Evolutionary conservation across 495 filamentous ascomycete species (phyloP).

Genomic region (Opeltia flavorubescens): DNA sequence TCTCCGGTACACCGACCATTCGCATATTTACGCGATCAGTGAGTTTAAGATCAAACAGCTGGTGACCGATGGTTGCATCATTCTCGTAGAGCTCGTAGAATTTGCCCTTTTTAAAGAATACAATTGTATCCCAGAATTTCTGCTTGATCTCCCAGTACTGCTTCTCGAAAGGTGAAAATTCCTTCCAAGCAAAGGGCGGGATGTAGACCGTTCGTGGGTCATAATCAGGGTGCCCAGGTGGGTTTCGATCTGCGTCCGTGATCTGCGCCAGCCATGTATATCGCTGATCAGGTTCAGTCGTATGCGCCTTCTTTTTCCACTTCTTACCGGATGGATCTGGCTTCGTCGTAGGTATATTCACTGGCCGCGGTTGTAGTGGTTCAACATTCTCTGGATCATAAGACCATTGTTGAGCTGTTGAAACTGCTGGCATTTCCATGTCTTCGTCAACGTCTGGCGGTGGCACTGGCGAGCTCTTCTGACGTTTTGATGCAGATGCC

Average conservation of each 20-base stretch:
- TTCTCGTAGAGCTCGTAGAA: constrained; percentile 99
- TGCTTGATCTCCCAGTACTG: constrained; percentile 99
- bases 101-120: constrained; percentile 99
- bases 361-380: constrained; percentile 38
- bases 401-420: constrained; percentile 73
- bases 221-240: constrained; percentile 71
- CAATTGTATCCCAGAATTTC: constrained; percentile 92
- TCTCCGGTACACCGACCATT: constrained; percentile 90
- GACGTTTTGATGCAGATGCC: constrained; percentile 30
- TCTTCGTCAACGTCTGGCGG: constrained; percentile 34
- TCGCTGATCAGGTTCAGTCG: constrained; percentile 63
- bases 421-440: constrained; percentile 44
- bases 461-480: constrained; percentile 41
- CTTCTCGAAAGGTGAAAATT: constrained; percentile 89
- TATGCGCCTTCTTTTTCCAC: constrained; percentile 61
- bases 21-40: constrained; percentile 99
- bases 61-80: constrained; percentile 92
- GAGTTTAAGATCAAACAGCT: constrained; percentile 93
- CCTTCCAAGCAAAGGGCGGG: constrained; percentile 56
- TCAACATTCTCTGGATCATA: constrained; percentile 67
- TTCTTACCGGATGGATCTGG: constrained; percentile 27
- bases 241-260: constrained; percentile 67
- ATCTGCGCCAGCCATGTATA: constrained; percentile 83
- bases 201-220: constrained; percentile 87
- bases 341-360: constrained; percentile 26